Conservation (phyloP, 225 moss, liverwort and hornwort species). For the Physcomitrellopsis africana region DNA sequence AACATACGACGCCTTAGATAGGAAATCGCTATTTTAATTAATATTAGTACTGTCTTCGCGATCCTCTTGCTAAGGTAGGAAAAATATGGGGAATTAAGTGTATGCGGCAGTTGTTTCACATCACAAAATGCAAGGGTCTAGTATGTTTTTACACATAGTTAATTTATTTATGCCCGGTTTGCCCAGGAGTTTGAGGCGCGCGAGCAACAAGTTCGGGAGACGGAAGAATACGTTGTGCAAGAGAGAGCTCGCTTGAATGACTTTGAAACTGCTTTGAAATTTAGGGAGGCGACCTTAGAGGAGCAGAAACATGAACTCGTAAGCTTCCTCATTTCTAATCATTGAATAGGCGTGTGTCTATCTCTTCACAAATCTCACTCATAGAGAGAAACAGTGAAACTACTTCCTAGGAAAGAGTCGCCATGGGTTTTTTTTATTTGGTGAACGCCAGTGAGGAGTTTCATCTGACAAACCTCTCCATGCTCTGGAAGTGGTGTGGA, state of each 20-base stretch:
- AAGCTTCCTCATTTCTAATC: conserved; percentile 33
- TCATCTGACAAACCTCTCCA: background rate
- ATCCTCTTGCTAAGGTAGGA: background rate
- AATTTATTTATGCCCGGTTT: conserved; percentile 1
- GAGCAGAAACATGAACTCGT: conserved; percentile 92
- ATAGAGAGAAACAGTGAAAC: background rate
- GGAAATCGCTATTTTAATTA: background rate
- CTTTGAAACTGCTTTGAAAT: conserved; percentile 74
- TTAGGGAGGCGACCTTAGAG: conserved; percentile 74
- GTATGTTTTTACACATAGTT: background rate
- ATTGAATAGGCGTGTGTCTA: background rate
- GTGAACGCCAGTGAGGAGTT: background rate
- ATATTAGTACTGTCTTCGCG: background rate
- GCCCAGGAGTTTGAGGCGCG: conserved; percentile 66
- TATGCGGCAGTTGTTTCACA: background rate
- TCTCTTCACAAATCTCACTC: background rate
- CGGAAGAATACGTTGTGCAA: conserved; percentile 57
- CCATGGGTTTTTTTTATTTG: background rate
- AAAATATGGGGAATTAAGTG: background rate
- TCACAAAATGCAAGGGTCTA: background rate
- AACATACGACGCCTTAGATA: background rate
- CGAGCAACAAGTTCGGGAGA: conserved; percentile 62
- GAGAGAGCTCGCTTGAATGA: conserved; percentile 84
- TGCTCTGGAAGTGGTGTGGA: no score
- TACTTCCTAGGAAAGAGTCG: conserved; percentile 1